A percentile compares a stretch with the other conserved stretches of the same genome.
These are phyloP conservation scores for Cetradonia linearis DNA, from an alignment of 495 filamentous ascomycete species.

Conservation along the genomic window DNA sequence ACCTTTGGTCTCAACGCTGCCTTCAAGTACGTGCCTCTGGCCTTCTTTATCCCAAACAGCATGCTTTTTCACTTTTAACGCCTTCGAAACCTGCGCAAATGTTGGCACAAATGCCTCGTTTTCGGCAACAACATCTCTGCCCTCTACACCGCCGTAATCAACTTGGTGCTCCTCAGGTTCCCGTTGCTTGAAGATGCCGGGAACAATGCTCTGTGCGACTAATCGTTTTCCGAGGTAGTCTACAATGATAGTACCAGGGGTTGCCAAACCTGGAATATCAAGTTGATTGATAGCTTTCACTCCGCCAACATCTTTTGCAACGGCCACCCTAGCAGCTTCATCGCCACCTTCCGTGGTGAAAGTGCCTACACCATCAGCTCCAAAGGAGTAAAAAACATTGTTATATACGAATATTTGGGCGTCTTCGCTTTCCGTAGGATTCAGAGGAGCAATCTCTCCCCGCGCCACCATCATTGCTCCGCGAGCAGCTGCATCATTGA, in stretches of 20 bases:
- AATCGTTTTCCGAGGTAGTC: constrained; percentile 97
- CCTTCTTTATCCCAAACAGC: constrained; percentile 95
- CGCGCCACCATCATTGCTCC: constrained; percentile 89
- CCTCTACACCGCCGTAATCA: constrained; percentile 96
- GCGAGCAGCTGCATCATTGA: constrained; percentile 85
- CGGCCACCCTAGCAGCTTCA: constrained; percentile 91
- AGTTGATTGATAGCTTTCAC: constrained; percentile 93
- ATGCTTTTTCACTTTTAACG: constrained; percentile 84
- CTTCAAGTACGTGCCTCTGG: constrained; percentile 83
- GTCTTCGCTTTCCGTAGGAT: constrained; percentile 84
- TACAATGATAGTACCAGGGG: constrained; percentile 89
- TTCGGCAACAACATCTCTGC: constrained; percentile 86
- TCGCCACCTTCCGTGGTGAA: constrained; percentile 95
- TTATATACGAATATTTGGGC: constrained; percentile 99
- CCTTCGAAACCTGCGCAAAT: constrained; percentile 83
- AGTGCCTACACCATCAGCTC: constrained; percentile 93
- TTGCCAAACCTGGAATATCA: constrained; percentile 87
- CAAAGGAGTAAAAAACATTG: constrained; percentile 98
- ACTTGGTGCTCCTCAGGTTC: constrained; percentile 97
- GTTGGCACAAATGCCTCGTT: constrained; percentile 73
- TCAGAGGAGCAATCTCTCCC: constrained; percentile 90
- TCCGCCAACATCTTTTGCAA: constrained; percentile 91
- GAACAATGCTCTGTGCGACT: constrained; percentile 96
- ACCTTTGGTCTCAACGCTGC: constrained; percentile 96
- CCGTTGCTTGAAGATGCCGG: constrained; percentile 97